Percentiles rank a stretch among this genome's conserved stretches.
These are phyloP conservation scores for Gnomoniopsis sp. DNA, from an alignment of 2,329 filamentous ascomycete genomes.

Conservation along the genomic window DNA sequence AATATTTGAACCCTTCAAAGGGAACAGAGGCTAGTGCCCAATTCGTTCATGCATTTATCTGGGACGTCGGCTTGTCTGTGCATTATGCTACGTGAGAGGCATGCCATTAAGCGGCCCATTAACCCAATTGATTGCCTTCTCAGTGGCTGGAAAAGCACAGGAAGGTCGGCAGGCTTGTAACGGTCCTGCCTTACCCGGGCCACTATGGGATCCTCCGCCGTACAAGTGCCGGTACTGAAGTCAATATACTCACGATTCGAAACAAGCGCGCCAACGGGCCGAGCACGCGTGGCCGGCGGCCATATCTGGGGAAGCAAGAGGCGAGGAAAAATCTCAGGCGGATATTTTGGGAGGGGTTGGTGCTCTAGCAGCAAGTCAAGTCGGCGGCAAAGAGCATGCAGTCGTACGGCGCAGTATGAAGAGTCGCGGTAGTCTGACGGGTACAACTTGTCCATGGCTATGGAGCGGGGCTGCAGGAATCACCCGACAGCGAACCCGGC, in stretches of 20 bases:
- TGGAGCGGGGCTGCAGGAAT: not conserved
- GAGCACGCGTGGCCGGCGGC: too few species aligned
- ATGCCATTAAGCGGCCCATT: too few species aligned
- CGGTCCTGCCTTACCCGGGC: too few species aligned
- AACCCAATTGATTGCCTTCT: too few species aligned
- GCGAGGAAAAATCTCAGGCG: too few species aligned
- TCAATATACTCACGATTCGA: not conserved
- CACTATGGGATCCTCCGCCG: not conserved
- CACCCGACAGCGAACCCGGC: not conserved
- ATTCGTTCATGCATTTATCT: not conserved
- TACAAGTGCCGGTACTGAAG: not conserved
- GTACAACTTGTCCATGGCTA: not conserved
- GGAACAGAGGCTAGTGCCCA: not conserved
- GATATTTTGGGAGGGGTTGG: too few species aligned
- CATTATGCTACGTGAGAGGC: not conserved
- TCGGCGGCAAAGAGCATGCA: not conserved
- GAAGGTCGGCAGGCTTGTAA: too few species aligned
- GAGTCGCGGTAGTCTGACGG: not conserved
- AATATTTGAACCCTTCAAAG: not conserved
- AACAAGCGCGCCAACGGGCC: conserved; percentile 10
- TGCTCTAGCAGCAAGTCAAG: not conserved
- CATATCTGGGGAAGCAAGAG: too few species aligned
- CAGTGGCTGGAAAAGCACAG: too few species aligned
- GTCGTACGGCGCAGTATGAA: not conserved
- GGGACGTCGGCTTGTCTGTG: not conserved